Conservation (phyloP, 371 early-diverging fungal genomes). For the Mortierella sp. region DNA sequence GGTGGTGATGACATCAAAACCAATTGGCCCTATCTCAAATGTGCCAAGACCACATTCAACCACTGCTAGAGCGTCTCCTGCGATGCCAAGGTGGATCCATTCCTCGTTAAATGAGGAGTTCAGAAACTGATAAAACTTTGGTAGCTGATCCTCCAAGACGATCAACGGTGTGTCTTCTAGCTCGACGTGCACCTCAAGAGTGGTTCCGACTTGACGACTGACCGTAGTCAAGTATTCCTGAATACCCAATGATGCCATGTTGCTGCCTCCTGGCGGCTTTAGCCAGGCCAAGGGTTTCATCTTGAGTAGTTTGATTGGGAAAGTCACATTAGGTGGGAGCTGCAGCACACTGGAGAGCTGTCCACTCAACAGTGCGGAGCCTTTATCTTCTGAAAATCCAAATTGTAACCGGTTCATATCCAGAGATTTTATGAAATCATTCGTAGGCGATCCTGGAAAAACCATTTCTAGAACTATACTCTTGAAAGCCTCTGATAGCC, state of each 20-base stretch:
- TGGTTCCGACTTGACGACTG: constrained; percentile 39
- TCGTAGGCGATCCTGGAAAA: constrained; percentile 48
- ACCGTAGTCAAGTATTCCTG: constrained; percentile 29
- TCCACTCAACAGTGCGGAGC: constrained; percentile 35
- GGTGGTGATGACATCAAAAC: constrained; percentile 35
- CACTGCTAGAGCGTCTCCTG: constrained; percentile 37
- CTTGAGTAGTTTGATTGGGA: constrained; percentile 44
- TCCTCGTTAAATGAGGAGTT: constrained; percentile 44
- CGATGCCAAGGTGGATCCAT: constrained; percentile 42
- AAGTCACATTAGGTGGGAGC: constrained; percentile 50
- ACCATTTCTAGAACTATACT: constrained; percentile 37
- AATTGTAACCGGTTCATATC: constrained; percentile 40
- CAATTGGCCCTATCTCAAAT: constrained; percentile 53
- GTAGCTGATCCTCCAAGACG: constrained; percentile 11
- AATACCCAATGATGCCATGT: constrained; percentile 31
- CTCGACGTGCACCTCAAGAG: constrained; percentile 29
- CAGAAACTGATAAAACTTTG: constrained; percentile 40
- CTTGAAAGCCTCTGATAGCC: constrained; percentile 39
- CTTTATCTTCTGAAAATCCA: constrained; percentile 26
- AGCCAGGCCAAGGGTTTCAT: constrained; percentile 42
- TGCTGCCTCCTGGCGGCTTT: constrained; percentile 15
- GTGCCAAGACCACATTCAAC: constrained; percentile 50
- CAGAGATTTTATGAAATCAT: constrained; percentile 42
- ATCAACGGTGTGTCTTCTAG: constrained; percentile 13
- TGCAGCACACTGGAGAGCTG: constrained; percentile 35